phyloP scores from a whole-genome alignment of 2,329 filamentous ascomycete species.

The Colletotrichum paranaense region DNA sequence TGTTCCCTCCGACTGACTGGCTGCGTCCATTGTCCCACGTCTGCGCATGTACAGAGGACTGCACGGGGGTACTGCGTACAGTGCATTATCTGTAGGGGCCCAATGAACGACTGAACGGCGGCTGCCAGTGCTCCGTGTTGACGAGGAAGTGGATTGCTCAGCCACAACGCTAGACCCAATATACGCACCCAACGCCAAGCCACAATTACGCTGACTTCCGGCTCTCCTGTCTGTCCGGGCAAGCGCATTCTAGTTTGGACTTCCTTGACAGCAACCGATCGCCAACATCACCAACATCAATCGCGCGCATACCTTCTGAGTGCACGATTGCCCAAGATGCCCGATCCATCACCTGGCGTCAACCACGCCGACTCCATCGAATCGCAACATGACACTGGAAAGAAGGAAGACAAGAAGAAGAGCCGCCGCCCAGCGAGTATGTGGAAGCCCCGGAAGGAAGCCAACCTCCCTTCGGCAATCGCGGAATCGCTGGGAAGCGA shows the following conservation, averaged over 20 bases:
- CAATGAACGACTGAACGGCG: neutral
- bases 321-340: conserved; percentile 50
- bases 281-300: conserved; percentile 11
- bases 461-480: neutral
- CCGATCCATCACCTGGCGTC: conserved; percentile 57
- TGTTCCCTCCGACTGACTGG: neutral
- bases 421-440: conserved; percentile 90
- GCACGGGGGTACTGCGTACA: neutral
- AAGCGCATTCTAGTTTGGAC: conserved; percentile 2
- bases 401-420: conserved; percentile 82
- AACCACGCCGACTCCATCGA: conserved; percentile 64
- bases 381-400: conserved; percentile 63
- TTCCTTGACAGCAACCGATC: conserved; percentile 12
- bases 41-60: neutral
- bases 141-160: conserved; percentile 25
- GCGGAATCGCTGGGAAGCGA: conserved; percentile 18
- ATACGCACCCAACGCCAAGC: conserved; percentile 24
- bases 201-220: conserved; percentile 32
- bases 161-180: conserved; percentile 31
- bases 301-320: conserved; percentile 22
- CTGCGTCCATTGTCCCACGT: neutral
- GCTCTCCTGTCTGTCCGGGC: conserved; percentile 13
- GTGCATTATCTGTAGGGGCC: too few relatives aligned
- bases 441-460: conserved; percentile 49
- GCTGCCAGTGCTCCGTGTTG: neutral